Base-by-base conservation (phyloP, 2,329 filamentous ascomycete genomes). In the Colletotrichum scovillei region DNA sequence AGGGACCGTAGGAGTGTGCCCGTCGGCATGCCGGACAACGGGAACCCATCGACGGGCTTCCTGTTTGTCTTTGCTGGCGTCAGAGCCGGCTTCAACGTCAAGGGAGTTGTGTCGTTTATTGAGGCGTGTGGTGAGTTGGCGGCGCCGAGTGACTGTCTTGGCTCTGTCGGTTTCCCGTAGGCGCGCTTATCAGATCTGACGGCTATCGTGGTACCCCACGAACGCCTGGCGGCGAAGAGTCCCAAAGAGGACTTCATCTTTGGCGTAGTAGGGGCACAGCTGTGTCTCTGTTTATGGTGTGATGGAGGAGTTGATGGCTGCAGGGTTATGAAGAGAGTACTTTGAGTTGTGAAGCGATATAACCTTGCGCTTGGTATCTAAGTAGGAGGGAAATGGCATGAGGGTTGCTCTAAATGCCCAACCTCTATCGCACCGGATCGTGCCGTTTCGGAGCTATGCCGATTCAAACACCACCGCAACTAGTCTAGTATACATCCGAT, bases 1-100 rank as follows among this genome's bases (percentile, higher is more conserved):
- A 86, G 77, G 0, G 84, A 86, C 67, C 84, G 78, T 6, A 85
- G 79, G 6, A 86, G 78, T 22, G 81, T 78, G 9, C 77, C 69
- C 1, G 79, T 80, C 0, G 84, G 80, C 5, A 86, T 76, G 26
- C 74, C 75, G 35, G 79, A 76, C 0, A 81, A 69, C 3, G 80
- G 79, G 8, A 16, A 46, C 9, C 71, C 71, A 4, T 63, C 32
- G 1, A 71, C 60, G 6, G 71, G 46, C 38, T 52, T 62, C 22
- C 62, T 35, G 42, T 57, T 30, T 19, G 56, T 22, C 42, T 56
- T 30, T 19, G 56, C 16, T 19, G 38, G 14, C 7, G 38, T 19
- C 16, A 19, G 11, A 49, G 35, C 19, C 3, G 35, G 49, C 26
- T 57, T 63, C 28, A 24, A 19, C 5, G 28, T 30, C 6, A 66